Evolutionary conservation across 306 rosid genomes (phyloP).

Genomic region (Pterocarpus santalinus): DNA sequence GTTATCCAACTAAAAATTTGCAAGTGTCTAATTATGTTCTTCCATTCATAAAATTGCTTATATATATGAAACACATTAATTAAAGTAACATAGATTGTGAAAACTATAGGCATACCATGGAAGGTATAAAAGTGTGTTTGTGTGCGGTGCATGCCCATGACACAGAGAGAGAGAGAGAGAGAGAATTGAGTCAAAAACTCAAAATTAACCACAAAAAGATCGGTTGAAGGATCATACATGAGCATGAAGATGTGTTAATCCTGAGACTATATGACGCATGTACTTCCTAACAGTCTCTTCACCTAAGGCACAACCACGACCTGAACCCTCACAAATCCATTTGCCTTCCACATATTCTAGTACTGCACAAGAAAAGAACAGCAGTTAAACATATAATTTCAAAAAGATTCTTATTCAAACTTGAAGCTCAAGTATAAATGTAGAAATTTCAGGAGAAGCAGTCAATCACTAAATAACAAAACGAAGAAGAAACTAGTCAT

Average conservation of each 20-base stretch:
- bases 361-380: slow-evolving; percentile 63
- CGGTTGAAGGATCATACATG: slow-evolving; percentile 77
- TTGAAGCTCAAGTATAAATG: slow-evolving; percentile 13
- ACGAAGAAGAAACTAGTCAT: slow-evolving; percentile 37
- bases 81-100: not conserved
- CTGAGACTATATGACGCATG: slow-evolving; percentile 91
- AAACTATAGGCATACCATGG: slow-evolving; percentile 4
- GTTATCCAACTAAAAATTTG: not conserved
- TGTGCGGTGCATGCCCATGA: not conserved
- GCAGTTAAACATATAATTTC: slow-evolving; percentile 36
- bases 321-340: slow-evolving; percentile 95
- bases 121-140: not conserved
- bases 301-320: slow-evolving; percentile 76
- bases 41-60: slow-evolving; percentile 15
- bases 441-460: slow-evolving; percentile 20
- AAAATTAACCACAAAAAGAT: slow-evolving; percentile 34
- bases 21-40: slow-evolving; percentile 17
- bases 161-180: not conserved
- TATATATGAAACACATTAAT: slow-evolving; percentile 16
- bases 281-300: slow-evolving; percentile 86
- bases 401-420: slow-evolving; percentile 26
- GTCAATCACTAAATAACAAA: slow-evolving; percentile 33
- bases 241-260: slow-evolving; percentile 90
- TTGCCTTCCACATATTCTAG: slow-evolving; percentile 98
- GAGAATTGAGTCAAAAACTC: slow-evolving; percentile 7